These are phyloP conservation scores for Leccinum barrowsii DNA, from an alignment of 768 basidiomycete species.

Conservation along the genomic window DNA sequence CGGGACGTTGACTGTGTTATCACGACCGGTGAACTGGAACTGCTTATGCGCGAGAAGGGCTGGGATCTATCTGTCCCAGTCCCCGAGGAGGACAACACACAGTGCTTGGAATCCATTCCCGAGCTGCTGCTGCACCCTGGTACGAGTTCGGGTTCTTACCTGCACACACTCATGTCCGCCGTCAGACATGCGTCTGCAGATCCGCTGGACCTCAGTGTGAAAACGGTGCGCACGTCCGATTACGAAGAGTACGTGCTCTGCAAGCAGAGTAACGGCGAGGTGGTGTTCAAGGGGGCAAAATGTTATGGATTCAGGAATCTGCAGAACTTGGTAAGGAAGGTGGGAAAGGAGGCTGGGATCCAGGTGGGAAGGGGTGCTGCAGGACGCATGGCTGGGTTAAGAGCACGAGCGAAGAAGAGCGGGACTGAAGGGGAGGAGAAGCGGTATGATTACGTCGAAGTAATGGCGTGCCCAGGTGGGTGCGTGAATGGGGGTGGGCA, in stretches of 20 bases:
- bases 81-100: slow-evolving; percentile 42
- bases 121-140: slow-evolving; percentile 78
- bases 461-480: slow-evolving; percentile 98
- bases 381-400: slow-evolving; percentile 35
- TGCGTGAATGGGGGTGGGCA: slow-evolving; percentile 99
- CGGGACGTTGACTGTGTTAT: slow-evolving; percentile 97
- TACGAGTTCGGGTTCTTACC: slow-evolving; percentile 89
- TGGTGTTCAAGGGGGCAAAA: slow-evolving; percentile 88
- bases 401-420: slow-evolving; percentile 32
- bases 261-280: slow-evolving; percentile 43
- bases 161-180: slow-evolving; percentile 71
- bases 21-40: slow-evolving; percentile 90
- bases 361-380: slow-evolving; percentile 70
- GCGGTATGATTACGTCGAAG: slow-evolving; percentile 88
- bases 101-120: slow-evolving; percentile 43
- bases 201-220: slow-evolving; percentile 49
- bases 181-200: slow-evolving; percentile 41
- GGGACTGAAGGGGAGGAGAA: slow-evolving; percentile 36
- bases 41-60: slow-evolving; percentile 76
- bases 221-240: slow-evolving; percentile 66
- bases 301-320: slow-evolving; percentile 98
- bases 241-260: slow-evolving; percentile 70
- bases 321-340: slow-evolving; percentile 92
- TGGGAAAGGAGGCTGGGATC: slow-evolving; percentile 81
- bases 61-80: slow-evolving; percentile 70